Evolutionary conservation across 129 eudicot species (phyloP).

Genomic region (Helianthus annuus): DNA sequence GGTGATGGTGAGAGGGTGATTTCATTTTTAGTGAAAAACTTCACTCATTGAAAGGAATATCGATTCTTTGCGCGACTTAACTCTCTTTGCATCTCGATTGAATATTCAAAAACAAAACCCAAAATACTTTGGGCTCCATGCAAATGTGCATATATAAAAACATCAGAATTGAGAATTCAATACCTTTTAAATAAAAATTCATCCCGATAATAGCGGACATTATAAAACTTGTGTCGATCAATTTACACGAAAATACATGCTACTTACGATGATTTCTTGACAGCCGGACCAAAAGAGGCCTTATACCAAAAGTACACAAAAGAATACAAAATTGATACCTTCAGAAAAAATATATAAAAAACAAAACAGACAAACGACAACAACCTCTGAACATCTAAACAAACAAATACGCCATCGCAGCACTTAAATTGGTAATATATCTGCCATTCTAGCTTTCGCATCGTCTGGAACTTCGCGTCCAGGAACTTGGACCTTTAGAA

Average conservation of each 20-base stretch:
- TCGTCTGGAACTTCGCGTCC: conserved; percentile 95
- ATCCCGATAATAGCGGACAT: background rate
- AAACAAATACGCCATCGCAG: conserved; percentile 8
- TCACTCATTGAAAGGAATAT: too few relatives aligned
- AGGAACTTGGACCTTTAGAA: conserved; percentile 80
- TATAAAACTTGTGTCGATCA: conserved; percentile 3
- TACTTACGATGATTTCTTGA: conserved; percentile 19
- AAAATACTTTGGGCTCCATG: too few relatives aligned
- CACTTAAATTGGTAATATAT: conserved; percentile 52
- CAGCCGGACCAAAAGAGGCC: conserved; percentile 27
- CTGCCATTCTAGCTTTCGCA: conserved; percentile 70
- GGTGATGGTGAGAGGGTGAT: too few relatives aligned
- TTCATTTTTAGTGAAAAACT: too few relatives aligned
- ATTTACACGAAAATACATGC: conserved; percentile 33
- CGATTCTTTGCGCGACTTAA: too few relatives aligned
- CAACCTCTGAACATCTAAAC: conserved; percentile 22
- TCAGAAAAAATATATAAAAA: background rate
- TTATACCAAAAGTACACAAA: conserved; percentile 33
- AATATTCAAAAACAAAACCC: too few relatives aligned
- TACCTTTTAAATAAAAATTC: too few relatives aligned
- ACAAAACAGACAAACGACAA: conserved; percentile 22
- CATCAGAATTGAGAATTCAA: too few relatives aligned
- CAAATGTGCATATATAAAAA: too few relatives aligned
- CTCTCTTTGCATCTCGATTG: too few relatives aligned
- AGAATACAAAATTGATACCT: conserved; percentile 34